phyloP scores from a whole-genome alignment of 192 early-diverging fungal species.

The Coemansia sp. region DNA sequence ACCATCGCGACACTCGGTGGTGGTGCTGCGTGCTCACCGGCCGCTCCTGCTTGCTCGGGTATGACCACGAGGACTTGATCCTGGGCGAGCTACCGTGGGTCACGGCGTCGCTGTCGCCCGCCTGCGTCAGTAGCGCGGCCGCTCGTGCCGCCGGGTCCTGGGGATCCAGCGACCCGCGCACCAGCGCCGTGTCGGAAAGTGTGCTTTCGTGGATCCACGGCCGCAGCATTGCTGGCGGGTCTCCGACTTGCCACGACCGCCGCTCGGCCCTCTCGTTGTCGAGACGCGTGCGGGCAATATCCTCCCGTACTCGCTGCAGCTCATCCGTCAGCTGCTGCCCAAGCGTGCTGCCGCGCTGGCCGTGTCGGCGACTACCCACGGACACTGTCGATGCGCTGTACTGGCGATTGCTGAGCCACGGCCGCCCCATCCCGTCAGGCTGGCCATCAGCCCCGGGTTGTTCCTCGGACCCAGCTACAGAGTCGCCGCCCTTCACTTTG shows the following conservation, averaged over 20 bases:
- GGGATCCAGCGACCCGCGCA: slow-evolving; percentile 1
- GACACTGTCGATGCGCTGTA: slow-evolving; percentile 33
- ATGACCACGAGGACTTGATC: slow-evolving; percentile 31
- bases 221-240: slow-evolving; percentile 6
- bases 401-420: slow-evolving; percentile 23
- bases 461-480: background rate
- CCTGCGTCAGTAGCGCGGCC: background rate
- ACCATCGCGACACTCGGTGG: slow-evolving; percentile 21
- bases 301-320: slow-evolving; percentile 27
- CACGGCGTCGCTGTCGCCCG: background rate
- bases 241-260: slow-evolving; percentile 38
- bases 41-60: slow-evolving; percentile 18
- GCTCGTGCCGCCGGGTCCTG: background rate
- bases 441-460: background rate
- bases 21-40: slow-evolving; percentile 33
- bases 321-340: slow-evolving; percentile 49
- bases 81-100: slow-evolving; percentile 5
- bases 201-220: slow-evolving; percentile 39
- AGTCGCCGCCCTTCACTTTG: background rate
- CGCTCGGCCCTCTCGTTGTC: slow-evolving; percentile 18
- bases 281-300: slow-evolving; percentile 22
- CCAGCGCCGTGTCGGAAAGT: slow-evolving; percentile 32
- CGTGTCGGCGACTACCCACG: slow-evolving; percentile 10
- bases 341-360: slow-evolving; percentile 37
- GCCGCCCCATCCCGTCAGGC: slow-evolving; percentile 8